Conservation (phyloP, 148 eudicot genomes). For the Camellia sinensis region DNA sequence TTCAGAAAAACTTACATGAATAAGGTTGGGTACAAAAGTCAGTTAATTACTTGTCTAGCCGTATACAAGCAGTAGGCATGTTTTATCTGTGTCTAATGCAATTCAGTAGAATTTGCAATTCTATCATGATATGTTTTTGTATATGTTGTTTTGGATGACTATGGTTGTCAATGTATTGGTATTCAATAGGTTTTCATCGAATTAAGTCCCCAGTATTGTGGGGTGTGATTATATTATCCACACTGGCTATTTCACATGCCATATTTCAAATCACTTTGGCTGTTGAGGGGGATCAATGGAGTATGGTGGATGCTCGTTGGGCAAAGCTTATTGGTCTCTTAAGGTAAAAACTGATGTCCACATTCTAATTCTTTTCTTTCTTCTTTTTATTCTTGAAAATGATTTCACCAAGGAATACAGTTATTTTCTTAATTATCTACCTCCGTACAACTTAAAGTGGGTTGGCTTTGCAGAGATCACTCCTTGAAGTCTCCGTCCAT, state of each 20-base stretch:
- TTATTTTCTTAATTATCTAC: conserved; percentile 4
- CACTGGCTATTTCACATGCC: conserved; percentile 35
- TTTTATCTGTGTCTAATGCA: neutral
- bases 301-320: conserved; percentile 30
- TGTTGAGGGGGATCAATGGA: conserved; percentile 29
- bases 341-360: conserved; percentile 21
- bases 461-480: conserved; percentile 26
- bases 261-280: conserved; percentile 26
- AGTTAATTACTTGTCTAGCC: too few species aligned
- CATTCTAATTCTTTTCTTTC: conserved; percentile 3
- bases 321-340: conserved; percentile 33
- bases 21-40: neutral
- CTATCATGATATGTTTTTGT: neutral
- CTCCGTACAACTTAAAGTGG: neutral
- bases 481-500: conserved; percentile 15
- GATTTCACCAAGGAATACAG: neutral
- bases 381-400: neutral
- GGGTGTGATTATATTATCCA: conserved; percentile 30
- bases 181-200: conserved; percentile 27
- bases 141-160: neutral
- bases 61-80: neutral
- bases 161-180: conserved; percentile 7
- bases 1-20: too few species aligned
- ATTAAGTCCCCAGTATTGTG: conserved; percentile 24
- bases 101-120: neutral